Evolutionary conservation across 164 flowering plant species (phyloP), one percentile per base, ranked within the genome.

Genomic region (Piper betle): DNA sequence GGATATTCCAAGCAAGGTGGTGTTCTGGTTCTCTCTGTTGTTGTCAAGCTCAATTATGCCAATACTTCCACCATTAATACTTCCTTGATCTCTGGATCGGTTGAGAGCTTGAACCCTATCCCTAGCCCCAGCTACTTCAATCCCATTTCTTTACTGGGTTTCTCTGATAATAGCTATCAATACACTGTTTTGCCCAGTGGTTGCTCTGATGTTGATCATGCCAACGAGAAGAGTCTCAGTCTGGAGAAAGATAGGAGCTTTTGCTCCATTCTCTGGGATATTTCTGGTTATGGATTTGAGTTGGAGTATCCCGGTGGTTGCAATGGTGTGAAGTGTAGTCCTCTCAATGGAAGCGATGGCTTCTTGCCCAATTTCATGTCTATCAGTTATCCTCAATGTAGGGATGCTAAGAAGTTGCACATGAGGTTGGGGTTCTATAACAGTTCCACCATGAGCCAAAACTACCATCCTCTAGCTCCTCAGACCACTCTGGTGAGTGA

Each of bases 401-500:
- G 72, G 5, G 68, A 64, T 33, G 48, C 67, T 3, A 17, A 17
- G 18, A 78, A 50, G 64, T 1, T 72, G 59, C 70, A 73, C 18
- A 62, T 75, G 11, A 25, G 66, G 58, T 39, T 80, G 5, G 59
- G 57, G 19, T 84, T 80, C 68, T 48, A 60, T 0, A 66, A 75
- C 39, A 25, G 3, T 11, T 74, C 59, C 43, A n/a, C 60, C 58
- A 4, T 6, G 62, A 60, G 71, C 1, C 69, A 63, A 56, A 37
- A 38, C 33, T 50, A 42, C 1, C 38, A 25, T 41, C 43, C 69
- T 37, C 70, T 79, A 8, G 69, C 65, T 65, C 82, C 77, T 6
- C 67, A 69, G 39, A 76, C 61, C 16, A 68, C 80, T 3, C 62
- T 81, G 60, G 71, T 84, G 40, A 87, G 75, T 8, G 89, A 85